Base-by-base conservation (phyloP, 805 yeast genomes). In the Candida ponderosae region DNA sequence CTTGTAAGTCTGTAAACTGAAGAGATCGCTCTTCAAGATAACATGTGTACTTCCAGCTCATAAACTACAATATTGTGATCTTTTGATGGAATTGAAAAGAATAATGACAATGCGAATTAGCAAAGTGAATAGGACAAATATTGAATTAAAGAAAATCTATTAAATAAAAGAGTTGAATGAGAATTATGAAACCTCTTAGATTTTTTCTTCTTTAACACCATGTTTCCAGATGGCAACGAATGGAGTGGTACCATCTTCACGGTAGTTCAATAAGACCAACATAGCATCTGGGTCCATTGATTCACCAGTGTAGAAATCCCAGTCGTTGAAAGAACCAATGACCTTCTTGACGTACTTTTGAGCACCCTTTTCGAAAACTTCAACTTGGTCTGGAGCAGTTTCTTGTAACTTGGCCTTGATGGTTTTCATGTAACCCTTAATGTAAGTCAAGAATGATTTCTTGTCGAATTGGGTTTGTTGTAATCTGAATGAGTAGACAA, bases 201-300 rank as follows among this genome's bases (percentile, higher is more conserved):
- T 76, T 82, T 93, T 93, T 68, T 74, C 79, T 66, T 79, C 86
- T 57, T 65, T 72, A 54, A 85, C 80, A 79, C 98, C 98, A 72
- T 93, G 98, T 76, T 90, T 93, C 98, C 98, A 93, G 82, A 89
- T 81, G 51, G 89, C 87, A 61, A 90, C 93, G 74, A 65, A 93
- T 63, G 98, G 98, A 56, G 98, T 93, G 58, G 80, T 74, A 76
- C 98, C 98, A 66, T 93, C 97, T 76, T 93, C 98, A 74, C 98
- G 94, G 88, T 90, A 93, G 94, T 93, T 93, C 71, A 93, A 84
- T 68, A 93, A 79, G 55, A 88, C 87, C 63, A 93, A 72, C 98
- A 93, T 93, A 56, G 82, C 98, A 71, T 93, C 98, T 68, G 98
- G 98, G 80, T 93, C 97, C 98, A 93, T 93, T 64, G 96, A 84